Percentiles rank a stretch among this genome's conserved stretches.
Conservation (phyloP, 2,329 filamentous ascomycete genomes). For the Cytospora schulzeri region DNA sequence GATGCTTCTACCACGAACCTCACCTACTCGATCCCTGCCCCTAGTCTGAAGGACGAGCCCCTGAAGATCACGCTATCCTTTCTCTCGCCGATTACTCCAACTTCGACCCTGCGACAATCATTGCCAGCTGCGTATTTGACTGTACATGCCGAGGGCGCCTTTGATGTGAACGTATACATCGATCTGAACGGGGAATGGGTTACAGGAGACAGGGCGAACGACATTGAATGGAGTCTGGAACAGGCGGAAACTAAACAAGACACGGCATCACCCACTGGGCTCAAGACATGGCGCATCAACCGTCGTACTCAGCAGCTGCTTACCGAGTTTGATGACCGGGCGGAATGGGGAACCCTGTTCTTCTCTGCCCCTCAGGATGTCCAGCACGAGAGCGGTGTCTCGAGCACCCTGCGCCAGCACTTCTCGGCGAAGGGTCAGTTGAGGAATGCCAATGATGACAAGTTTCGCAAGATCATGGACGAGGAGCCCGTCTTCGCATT, state of each 20-base stretch:
- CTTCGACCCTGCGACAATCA: slow-evolving; percentile 76
- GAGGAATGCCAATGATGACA: slow-evolving; percentile 65
- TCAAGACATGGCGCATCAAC: slow-evolving; percentile 70
- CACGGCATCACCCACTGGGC: slow-evolving; percentile 38
- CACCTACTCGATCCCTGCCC: slow-evolving; percentile 45
- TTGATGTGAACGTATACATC: slow-evolving; percentile 65
- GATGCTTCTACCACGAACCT: slow-evolving; percentile 54
- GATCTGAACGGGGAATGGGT: slow-evolving; percentile 81
- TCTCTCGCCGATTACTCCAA: slow-evolving; percentile 78
- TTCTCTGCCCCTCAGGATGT: slow-evolving; percentile 72
- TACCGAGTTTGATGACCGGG: slow-evolving; percentile 71
- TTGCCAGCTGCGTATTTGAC: slow-evolving; percentile 82
- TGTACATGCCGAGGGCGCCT: slow-evolving; percentile 67
- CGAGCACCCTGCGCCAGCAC: slow-evolving; percentile 63
- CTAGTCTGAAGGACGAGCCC: slow-evolving; percentile 32
- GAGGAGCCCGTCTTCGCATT: slow-evolving; percentile 84
- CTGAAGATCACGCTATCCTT: slow-evolving; percentile 53
- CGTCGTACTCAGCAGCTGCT: slow-evolving; percentile 67
- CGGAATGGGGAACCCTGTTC: slow-evolving; percentile 82
- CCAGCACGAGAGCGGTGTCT: slow-evolving; percentile 71
- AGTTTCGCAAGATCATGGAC: slow-evolving; percentile 72
- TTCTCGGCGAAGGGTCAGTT: slow-evolving; percentile 71
- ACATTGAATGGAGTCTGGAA: slow-evolving; percentile 70
- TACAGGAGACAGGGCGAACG: slow-evolving; percentile 70
- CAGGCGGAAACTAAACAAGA: slow-evolving; percentile 39